These are phyloP conservation scores for Cenchrus americanus DNA, from an alignment of 176 grass and related monocot species.

Conservation along the genomic window DNA sequence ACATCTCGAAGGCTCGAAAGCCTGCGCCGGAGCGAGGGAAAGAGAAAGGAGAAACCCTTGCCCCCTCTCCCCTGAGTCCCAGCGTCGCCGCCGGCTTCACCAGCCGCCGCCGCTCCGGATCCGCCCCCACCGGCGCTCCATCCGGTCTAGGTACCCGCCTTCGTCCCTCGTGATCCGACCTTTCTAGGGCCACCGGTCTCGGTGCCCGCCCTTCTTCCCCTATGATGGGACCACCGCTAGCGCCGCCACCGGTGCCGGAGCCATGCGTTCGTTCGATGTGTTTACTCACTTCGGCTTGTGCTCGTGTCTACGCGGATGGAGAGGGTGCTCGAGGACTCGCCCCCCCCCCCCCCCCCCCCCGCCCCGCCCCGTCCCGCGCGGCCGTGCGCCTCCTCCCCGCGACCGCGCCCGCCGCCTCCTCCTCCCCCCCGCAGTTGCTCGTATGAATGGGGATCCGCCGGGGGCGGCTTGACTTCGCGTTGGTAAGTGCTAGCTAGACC, in stretches of 20 bases:
- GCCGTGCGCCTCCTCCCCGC: too few species aligned
- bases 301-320: conserved; percentile 37
- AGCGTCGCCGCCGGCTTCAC: neutral
- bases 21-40: conserved; percentile 15
- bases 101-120: neutral
- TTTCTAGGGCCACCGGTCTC: neutral
- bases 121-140: neutral
- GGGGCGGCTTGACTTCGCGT: too few species aligned
- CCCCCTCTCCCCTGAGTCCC: neutral
- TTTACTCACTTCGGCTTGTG: neutral
- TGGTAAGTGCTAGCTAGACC: too few species aligned
- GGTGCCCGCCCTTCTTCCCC: neutral
- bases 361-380: too few species aligned
- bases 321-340: conserved; percentile 56
- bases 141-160: neutral
- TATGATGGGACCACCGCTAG: neutral
- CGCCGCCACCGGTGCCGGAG: neutral
- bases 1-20: conserved; percentile 4
- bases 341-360: too few species aligned
- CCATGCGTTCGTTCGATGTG: neutral
- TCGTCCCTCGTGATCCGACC: neutral
- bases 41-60: neutral
- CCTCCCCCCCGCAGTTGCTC: too few species aligned
- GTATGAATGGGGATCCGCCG: too few species aligned
- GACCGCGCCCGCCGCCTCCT: too few species aligned